Base-by-base conservation (phyloP, 2,329 filamentous ascomycete genomes). In the Pyrenochaeta sp. region DNA sequence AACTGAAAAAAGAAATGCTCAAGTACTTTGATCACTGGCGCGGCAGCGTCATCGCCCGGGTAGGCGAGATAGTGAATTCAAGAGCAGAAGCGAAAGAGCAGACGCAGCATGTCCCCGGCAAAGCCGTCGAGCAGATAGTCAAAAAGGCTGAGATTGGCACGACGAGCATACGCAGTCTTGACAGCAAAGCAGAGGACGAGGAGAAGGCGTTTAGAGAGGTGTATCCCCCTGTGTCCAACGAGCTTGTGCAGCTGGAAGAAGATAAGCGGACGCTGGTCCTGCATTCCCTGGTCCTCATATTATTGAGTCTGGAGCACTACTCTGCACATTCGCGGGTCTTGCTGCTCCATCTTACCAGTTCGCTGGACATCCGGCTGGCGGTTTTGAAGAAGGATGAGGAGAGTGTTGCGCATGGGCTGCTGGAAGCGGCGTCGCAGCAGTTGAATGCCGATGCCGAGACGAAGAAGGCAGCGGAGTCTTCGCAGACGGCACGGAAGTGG, bases 1-100 rank as follows among this genome's bases (percentile, higher is more conserved):
- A 89, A 58, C 72, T 91, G 58, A 91, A 85, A 73, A 84, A 81
- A 51, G 85, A 87, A 40, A 81, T 85, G 2, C 67, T 95, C 4
- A 74, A 79, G 6, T 85, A 87, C 64, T 96, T 93, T 65, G 84
- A 88, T 44, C 87, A 90, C 53, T 97, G 93, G 93, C 83, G 89
- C 59, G 79, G 83, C 5, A 77, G 78, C 9, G 82, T 96, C 7
- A 74, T 89, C 27, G 79, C 83, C 43, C 82, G 91, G 10, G 75
- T 96, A 17, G 82, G 84, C 13, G 87, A 94, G 55, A 81, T 90
- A 23, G 67, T 81, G 32, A 63, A 74, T 38, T 68, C 68, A 18
- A 61, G 68, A 23, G 66, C 67, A 14, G 59, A 68, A 38, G 66
- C 61, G 8, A 65, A 60, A 27, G 52, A 60, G 40, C 67, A 70